Evolutionary conservation across 2,329 filamentous ascomycete species (phyloP), one percentile per base, ranked within the genome.

Genomic region (Aureobasidium lini): DNA sequence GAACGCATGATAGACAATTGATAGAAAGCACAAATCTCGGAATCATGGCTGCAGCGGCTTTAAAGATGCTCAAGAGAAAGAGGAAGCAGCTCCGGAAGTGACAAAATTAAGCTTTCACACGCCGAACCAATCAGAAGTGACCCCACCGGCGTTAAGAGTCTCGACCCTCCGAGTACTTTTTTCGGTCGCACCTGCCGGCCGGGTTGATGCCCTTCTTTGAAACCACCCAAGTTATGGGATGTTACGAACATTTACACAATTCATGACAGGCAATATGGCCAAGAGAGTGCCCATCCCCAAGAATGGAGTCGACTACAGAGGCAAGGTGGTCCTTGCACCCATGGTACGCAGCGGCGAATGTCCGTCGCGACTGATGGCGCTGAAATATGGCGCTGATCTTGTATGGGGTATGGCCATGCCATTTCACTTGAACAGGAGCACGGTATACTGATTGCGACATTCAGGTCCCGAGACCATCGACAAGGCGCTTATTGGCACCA

Each of bases 321-420:
- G 89, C 75, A 96, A 95, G 75, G 77, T 97, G 64, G 94, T 97
- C 46, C 87, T 99, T 64, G 94, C 94, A 62, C 94, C 94, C 42
- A 99, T 99, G 94, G 93, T 96, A 60, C 88, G 94, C 66, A 95
- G 90, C n/a, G 94, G 94, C 70, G 94, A 99, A 78, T 79, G 96
- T 62, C 93, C 94, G 3, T 94, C 90, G 40, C 86, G 94, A 61
- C 81, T 99, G 29, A 76, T 95, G 44, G 90, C 94, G 34, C 83
- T 99, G 62, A 89, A 95, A 70, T 97, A 99, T 72, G 94, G 94
- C 65, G 94, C 94, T 56, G 94, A 99, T 74, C 80, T 99, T 15
- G 94, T 99, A 65, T 99, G 94, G 93, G 93, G 87, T 89, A 73
- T 66, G 80, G 76, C 31, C 43, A 5, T 29, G 39, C 66, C 43